A percentile compares a stretch with the other conserved stretches of the same genome.
These are phyloP conservation scores for Thymus quinquecostatus DNA, from an alignment of 257 asterid genomes.

Conservation along the genomic window DNA sequence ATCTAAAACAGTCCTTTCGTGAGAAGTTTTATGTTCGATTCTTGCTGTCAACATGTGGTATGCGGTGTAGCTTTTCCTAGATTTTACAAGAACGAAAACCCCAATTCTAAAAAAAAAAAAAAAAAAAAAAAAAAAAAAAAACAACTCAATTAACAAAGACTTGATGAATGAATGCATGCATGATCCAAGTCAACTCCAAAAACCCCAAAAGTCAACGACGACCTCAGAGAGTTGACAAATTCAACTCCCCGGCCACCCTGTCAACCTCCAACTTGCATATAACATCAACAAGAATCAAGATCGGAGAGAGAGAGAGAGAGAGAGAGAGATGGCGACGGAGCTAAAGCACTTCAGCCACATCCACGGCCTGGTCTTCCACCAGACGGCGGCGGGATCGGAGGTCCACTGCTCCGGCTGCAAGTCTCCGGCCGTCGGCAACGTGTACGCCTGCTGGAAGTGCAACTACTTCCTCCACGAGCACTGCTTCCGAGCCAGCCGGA, in stretches of 20 bases:
- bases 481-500: slow-evolving; percentile 58
- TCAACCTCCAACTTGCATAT: slow-evolving; percentile 37
- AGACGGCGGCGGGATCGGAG: slow-evolving; percentile 47
- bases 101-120: too few relatives aligned
- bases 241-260: slow-evolving; percentile 31
- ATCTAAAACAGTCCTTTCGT: too few relatives aligned
- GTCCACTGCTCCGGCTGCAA: slow-evolving; percentile 69
- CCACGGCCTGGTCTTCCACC: slow-evolving; percentile 60
- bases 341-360: slow-evolving; percentile 69
- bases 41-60: too few relatives aligned
- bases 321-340: slow-evolving; percentile 37
- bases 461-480: slow-evolving; percentile 60
- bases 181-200: slow-evolving; percentile 33
- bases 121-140: too few relatives aligned
- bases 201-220: slow-evolving; percentile 25
- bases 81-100: too few relatives aligned
- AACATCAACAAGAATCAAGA: too few relatives aligned
- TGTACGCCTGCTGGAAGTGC: slow-evolving; percentile 65
- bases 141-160: neutral
- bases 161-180: neutral
- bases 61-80: too few relatives aligned
- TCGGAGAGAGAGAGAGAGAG: too few relatives aligned
- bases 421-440: slow-evolving; percentile 43
- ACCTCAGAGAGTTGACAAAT: slow-evolving; percentile 30
- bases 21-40: too few relatives aligned